These are phyloP conservation scores for Cutaneotrichosporon sp. DNA, from an alignment of 1,284 basidiomycete genomes.

Conservation along the genomic window DNA sequence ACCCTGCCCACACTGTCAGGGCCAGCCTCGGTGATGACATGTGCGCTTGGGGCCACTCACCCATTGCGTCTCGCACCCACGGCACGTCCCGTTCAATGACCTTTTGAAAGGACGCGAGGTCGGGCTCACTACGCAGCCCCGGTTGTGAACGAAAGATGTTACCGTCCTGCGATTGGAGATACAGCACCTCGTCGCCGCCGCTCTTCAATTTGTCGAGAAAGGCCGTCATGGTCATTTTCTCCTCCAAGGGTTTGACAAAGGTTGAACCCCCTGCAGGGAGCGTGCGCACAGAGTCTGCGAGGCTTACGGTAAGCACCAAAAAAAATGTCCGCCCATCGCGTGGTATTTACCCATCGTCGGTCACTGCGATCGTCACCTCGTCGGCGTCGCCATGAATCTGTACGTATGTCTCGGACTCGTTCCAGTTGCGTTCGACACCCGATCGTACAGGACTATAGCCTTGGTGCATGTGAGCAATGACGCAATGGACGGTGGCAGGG, in stretches of 20 bases:
- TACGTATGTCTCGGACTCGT: constrained; percentile 24
- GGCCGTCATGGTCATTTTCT: constrained; percentile 60
- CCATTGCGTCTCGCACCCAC: constrained; percentile 72
- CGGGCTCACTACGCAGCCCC: constrained; percentile 48
- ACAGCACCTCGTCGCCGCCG: constrained; percentile 54
- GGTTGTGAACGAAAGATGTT: constrained; percentile 59
- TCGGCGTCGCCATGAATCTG: constrained; percentile 53
- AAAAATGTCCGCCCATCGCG: not conserved
- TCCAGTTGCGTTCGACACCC: constrained; percentile 22
- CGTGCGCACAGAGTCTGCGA: constrained; percentile 67
- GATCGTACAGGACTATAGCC: constrained; percentile 26
- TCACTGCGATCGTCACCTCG: constrained; percentile 67
- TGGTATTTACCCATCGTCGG: constrained; percentile 67
- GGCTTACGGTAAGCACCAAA: constrained; percentile 48
- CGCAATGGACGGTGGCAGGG: no score
- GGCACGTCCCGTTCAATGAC: constrained; percentile 63
- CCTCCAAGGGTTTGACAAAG: constrained; percentile 69
- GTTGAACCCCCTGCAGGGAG: constrained; percentile 55
- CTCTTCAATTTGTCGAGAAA: constrained; percentile 50
- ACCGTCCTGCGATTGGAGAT: constrained; percentile 86
- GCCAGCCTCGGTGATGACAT: not conserved
- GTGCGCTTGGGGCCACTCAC: constrained; percentile 47
- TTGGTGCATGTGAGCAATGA: constrained; percentile 36
- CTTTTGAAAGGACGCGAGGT: constrained; percentile 58
- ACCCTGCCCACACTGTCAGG: constrained; percentile 49